Base-by-base conservation (phyloP, 768 basidiomycete species). In the Termitomyces sp. region DNA sequence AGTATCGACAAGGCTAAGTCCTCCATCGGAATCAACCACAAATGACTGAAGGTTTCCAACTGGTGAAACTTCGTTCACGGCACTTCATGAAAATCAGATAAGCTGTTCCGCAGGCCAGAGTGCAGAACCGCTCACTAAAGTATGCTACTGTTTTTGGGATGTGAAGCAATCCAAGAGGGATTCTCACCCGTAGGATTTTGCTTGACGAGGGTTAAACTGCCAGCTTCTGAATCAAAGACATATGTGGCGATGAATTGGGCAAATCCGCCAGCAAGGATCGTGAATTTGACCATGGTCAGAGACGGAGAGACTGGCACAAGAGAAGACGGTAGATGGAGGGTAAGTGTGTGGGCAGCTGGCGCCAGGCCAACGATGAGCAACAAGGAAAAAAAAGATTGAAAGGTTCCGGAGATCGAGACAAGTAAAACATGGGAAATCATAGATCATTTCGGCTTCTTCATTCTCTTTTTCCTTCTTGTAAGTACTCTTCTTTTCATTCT, bases 151-250 rank as follows among this genome's bases (percentile, higher is more conserved):
- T 87, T 82, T 44, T 75, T 74, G 0, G 79, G 80, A 60, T 84
- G 79, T 16, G 75, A 76, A 0, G 73, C 75, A 34, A 88, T 82
- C 86, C 85, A 87, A 0, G 84, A 83, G 1, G 82, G 76, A 64
- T 81, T 84, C 5, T 63, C 66, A 1, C 80, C 81, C 0, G 80
- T 79, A 11, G 76, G 75, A 5, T 72, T 75, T 64, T 80, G 74
- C 58, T 76, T 69, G 34, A 77, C 62, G 52, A 83, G 73, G 12
- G 78, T 71, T 49, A 88, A 70, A 9, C 76, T 71, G 31, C 70
- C 66, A n/a, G 78, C 68, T 39, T 81, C 74, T 6, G 81, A 75
- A 64, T 86, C 75, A 68, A 87, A 86, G 22, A 75, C 57, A 61
- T 80, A 79, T 27, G 75, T 75, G 42, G 78, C 78, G 46, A 81